These are phyloP conservation scores for Pestalotiopsis fici DNA, from an alignment of 2,329 filamentous ascomycete genomes.

Conservation along the genomic window DNA sequence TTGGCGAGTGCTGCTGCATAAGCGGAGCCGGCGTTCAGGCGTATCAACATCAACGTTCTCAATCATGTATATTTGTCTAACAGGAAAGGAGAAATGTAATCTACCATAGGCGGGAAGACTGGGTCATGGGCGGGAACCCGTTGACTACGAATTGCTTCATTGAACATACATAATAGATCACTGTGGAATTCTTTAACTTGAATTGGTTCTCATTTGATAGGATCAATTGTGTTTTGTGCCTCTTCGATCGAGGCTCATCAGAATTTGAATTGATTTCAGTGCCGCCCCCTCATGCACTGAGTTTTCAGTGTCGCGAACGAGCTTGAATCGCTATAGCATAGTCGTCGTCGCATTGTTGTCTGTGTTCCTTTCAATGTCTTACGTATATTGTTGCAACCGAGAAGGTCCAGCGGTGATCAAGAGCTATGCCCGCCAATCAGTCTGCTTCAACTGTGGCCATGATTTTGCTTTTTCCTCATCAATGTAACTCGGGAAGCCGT, in stretches of 20 bases:
- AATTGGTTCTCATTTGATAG: too few species aligned
- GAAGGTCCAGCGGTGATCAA: neutral
- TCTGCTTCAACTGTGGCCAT: neutral
- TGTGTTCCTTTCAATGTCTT: neutral
- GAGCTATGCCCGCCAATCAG: neutral
- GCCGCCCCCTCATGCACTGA: too few species aligned
- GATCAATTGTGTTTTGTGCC: too few species aligned
- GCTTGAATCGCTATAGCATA: too few species aligned
- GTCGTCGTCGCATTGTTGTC: neutral
- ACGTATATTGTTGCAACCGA: neutral
- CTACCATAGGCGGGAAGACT: neutral
- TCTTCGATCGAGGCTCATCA: too few species aligned
- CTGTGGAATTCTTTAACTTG: neutral
- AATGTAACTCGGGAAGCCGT: neutral
- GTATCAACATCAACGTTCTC: conserved; percentile 2
- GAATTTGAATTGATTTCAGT: too few species aligned
- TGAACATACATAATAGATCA: neutral
- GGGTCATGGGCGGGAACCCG: neutral
- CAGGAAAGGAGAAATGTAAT: neutral
- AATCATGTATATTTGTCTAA: neutral
- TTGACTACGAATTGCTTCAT: neutral
- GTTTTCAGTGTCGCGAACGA: too few species aligned
- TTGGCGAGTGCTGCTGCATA: conserved; percentile 20
- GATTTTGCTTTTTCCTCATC: neutral
- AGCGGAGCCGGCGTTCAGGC: conserved; percentile 14